Conservation (phyloP, 495 filamentous ascomycete genomes). For the Neurospora sp. region DNA sequence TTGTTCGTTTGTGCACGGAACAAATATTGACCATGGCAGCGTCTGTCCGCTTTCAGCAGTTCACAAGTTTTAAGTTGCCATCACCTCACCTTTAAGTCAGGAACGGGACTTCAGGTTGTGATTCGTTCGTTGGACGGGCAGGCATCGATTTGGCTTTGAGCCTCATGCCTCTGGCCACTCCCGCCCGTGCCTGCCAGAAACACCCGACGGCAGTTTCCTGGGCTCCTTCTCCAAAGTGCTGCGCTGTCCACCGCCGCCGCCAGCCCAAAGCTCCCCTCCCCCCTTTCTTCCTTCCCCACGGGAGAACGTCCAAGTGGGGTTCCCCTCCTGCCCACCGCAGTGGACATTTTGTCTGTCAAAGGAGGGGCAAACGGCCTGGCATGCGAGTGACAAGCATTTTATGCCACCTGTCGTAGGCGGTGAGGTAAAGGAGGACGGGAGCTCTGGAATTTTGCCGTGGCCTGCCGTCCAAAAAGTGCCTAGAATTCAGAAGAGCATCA, state of each 20-base stretch:
- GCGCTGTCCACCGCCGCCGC: background rate
- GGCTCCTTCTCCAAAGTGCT: background rate
- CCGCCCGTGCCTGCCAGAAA: background rate
- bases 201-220: background rate
- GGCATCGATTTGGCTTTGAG: background rate
- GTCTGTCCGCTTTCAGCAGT: background rate
- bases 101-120: background rate
- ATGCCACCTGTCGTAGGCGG: slow-evolving; percentile 14
- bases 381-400: background rate
- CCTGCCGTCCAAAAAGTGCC: slow-evolving; percentile 18
- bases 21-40: background rate
- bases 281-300: background rate
- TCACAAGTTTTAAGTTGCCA: background rate
- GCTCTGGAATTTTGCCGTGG: slow-evolving; percentile 20
- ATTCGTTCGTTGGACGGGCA: background rate
- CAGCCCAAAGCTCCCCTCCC: background rate
- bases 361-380: background rate
- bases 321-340: background rate
- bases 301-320: background rate
- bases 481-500: background rate
- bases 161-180: background rate
- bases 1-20: background rate
- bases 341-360: background rate
- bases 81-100: background rate
- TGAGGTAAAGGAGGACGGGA: slow-evolving; percentile 4